Evolutionary conservation across 2,329 filamentous ascomycete genomes (phyloP).

Genomic region (Cordyceps cicadae): DNA sequence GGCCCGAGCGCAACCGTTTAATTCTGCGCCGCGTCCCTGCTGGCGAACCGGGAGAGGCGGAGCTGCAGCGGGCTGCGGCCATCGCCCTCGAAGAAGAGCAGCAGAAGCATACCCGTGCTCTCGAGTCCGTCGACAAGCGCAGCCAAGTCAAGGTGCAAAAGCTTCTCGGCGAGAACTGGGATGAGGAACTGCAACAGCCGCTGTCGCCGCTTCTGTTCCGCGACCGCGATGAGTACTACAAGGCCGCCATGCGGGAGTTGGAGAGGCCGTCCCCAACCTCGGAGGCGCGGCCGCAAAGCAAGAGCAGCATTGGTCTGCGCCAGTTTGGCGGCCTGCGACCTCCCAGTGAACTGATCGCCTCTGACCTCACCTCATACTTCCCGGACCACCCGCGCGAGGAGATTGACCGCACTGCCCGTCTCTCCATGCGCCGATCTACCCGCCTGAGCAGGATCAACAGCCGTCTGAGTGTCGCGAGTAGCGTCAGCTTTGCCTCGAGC

Average conservation of each 20-base stretch:
- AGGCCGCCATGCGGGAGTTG: constrained; percentile 49
- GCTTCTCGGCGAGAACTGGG: constrained; percentile 78
- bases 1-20: constrained; percentile 80
- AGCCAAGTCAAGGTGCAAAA: constrained; percentile 85
- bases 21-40: constrained; percentile 90
- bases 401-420: constrained; percentile 88
- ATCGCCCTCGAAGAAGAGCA: constrained; percentile 84
- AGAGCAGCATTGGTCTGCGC: constrained; percentile 51
- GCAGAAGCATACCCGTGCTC: constrained; percentile 57
- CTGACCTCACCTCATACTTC: constrained; percentile 94
- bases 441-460: constrained; percentile 88
- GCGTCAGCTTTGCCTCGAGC: constrained; percentile 84
- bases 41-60: constrained; percentile 78
- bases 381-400: constrained; percentile 89
- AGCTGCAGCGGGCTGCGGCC: constrained; percentile 77
- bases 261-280: constrained; percentile 44
- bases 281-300: constrained; percentile 32
- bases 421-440: constrained; percentile 84
- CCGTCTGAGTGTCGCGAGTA: constrained; percentile 88
- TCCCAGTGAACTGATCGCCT: constrained; percentile 94
- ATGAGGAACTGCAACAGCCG: constrained; percentile 71
- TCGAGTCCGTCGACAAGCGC: constrained; percentile 60
- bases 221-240: constrained; percentile 60
- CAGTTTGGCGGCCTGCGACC: constrained; percentile 88
- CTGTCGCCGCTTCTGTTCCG: constrained; percentile 71